Conservation (phyloP, 2,329 filamentous ascomycete genomes). For the Dryadomyces quercivorus region DNA sequence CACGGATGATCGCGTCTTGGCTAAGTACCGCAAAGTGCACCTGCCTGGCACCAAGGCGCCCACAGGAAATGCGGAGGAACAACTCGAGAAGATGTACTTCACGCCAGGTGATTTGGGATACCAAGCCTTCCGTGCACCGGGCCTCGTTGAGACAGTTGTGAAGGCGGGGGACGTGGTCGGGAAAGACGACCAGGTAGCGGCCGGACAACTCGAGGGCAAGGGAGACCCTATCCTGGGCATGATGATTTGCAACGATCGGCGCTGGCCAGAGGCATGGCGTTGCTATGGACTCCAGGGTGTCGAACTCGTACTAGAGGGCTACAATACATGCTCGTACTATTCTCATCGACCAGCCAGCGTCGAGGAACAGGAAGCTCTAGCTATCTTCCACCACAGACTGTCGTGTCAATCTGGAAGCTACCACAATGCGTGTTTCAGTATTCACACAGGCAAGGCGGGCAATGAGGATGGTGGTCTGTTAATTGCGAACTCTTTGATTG, state of each 20-base stretch:
- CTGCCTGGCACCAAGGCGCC: conserved; percentile 39
- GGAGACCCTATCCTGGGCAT: conserved; percentile 40
- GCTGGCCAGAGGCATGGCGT: conserved; percentile 39
- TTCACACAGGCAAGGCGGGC: conserved; percentile 33
- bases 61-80: conserved; percentile 19
- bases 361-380: conserved; percentile 29
- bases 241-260: conserved; percentile 40
- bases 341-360: conserved; percentile 21
- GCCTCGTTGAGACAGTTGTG: conserved; percentile 24
- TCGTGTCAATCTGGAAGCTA: conserved; percentile 36
- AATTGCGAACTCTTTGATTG: conserved; percentile 33
- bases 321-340: conserved; percentile 34
- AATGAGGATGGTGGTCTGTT: conserved; percentile 29
- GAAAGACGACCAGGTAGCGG: conserved; percentile 7
- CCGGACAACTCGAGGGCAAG: conserved; percentile 13
- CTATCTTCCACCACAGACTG: conserved; percentile 35
- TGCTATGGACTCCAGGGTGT: conserved; percentile 35
- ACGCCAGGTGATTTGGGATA: conserved; percentile 38
- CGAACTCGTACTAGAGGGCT: conserved; percentile 28
- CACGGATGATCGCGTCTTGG: conserved; percentile 24
- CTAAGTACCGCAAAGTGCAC: conserved; percentile 43
- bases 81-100: conserved; percentile 44
- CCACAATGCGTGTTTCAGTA: conserved; percentile 35
- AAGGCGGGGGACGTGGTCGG: conserved; percentile 16
- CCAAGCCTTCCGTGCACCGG: conserved; percentile 36